Percentiles rank a stretch among this genome's conserved stretches.
These are phyloP conservation scores for Flaveria brownii DNA, from an alignment of 129 eudicot genomes.

Conservation along the genomic window DNA sequence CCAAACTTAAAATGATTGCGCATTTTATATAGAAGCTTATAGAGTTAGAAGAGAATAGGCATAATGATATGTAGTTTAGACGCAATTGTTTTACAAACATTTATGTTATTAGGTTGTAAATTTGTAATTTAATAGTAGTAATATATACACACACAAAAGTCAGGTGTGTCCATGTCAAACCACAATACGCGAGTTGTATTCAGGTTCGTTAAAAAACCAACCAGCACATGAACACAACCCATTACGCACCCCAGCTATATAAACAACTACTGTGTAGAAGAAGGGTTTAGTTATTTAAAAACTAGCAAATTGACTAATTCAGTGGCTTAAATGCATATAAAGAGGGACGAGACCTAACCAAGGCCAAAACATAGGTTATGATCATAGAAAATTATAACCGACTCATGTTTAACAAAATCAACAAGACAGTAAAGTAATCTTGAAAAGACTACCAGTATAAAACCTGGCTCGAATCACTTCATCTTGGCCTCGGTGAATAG, in stretches of 20 bases:
- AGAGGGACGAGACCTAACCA: not conserved
- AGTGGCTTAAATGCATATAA: not conserved
- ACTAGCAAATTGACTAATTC: not conserved
- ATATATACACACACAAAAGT: not conserved
- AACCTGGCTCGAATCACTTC: constrained; percentile 46
- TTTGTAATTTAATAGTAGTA: not conserved
- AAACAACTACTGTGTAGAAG: not conserved
- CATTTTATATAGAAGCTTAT: not conserved
- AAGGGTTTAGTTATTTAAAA: not conserved
- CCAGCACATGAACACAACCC: not conserved
- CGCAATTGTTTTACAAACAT: not conserved
- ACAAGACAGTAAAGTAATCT: not conserved
- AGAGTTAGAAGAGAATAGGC: not conserved
- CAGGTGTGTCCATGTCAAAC: not conserved
- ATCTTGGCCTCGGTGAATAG: constrained; percentile 85
- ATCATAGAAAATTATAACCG: not conserved
- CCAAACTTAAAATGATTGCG: not conserved
- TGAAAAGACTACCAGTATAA: not conserved
- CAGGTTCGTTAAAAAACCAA: not conserved
- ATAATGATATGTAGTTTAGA: not conserved
- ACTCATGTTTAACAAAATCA: not conserved
- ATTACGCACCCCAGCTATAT: not conserved
- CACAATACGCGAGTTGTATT: not conserved
- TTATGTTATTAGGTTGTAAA: not conserved
- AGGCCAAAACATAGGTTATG: constrained; percentile 4